A percentile compares a stretch with the other conserved stretches of the same genome.
These are phyloP conservation scores for Leersia perrieri DNA, from an alignment of 176 grass and related monocot genomes.

Conservation along the genomic window DNA sequence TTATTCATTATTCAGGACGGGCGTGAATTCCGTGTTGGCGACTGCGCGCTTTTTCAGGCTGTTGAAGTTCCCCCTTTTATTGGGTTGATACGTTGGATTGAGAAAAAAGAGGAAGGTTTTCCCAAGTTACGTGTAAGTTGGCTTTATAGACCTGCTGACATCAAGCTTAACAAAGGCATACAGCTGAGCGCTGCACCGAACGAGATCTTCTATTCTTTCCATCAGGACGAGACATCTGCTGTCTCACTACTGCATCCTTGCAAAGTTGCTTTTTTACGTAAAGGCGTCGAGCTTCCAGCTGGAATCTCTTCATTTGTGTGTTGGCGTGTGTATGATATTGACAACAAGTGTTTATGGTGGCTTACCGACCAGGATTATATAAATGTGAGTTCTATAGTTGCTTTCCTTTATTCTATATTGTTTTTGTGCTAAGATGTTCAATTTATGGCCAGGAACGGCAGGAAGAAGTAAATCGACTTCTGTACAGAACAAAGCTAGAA, in stretches of 20 bases:
- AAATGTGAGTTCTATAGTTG: conserved; percentile 54
- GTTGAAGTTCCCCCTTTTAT: conserved; percentile 66
- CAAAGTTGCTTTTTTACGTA: conserved; percentile 80
- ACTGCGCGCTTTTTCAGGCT: conserved; percentile 67
- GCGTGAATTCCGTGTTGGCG: conserved; percentile 64
- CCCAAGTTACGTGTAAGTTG: conserved; percentile 69
- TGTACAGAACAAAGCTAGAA: conserved; percentile 62
- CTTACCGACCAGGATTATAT: conserved; percentile 77
- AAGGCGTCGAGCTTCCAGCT: conserved; percentile 60
- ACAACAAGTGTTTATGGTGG: conserved; percentile 84
- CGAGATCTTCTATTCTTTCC: conserved; percentile 88
- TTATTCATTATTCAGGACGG: conserved; percentile 61
- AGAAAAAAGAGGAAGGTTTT: conserved; percentile 44
- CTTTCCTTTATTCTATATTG: neutral
- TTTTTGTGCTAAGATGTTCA: conserved; percentile 5
- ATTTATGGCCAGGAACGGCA: conserved; percentile 60
- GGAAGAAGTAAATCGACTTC: conserved; percentile 82
- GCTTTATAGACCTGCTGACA: conserved; percentile 74
- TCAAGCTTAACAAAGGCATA: conserved; percentile 68
- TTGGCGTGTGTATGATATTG: conserved; percentile 79
- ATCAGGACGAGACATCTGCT: conserved; percentile 65
- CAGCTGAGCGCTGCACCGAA: conserved; percentile 60
- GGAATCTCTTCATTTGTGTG: conserved; percentile 86
- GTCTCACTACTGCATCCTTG: conserved; percentile 79
- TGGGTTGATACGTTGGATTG: conserved; percentile 79